phyloP scores from a whole-genome alignment of 306 rosid genomes.

The Trichosanthes truncata region DNA sequence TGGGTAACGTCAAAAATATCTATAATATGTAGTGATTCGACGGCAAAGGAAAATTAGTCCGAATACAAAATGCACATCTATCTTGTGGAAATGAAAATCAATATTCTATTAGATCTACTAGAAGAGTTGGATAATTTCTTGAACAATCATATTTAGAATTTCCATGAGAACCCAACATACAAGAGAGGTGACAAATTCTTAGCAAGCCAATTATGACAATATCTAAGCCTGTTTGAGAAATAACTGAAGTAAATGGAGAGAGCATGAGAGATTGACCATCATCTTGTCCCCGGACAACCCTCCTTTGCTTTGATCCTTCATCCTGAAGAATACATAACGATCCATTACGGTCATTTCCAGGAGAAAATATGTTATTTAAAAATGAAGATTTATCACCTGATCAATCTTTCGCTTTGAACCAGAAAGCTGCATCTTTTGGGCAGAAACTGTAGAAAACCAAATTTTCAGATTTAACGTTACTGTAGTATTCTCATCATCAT shows the following conservation, averaged over 20 bases:
- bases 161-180: background rate
- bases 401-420: constrained; percentile 50
- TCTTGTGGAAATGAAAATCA: background rate
- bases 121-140: background rate
- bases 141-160: background rate
- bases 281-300: background rate
- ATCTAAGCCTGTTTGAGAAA: background rate
- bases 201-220: background rate
- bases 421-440: constrained; percentile 33
- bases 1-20: background rate
- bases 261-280: background rate
- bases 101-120: background rate
- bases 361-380: background rate
- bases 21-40: background rate
- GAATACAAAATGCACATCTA: background rate
- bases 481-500: constrained; percentile 10
- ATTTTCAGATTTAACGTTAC: constrained; percentile 8
- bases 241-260: background rate
- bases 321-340: background rate
- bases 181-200: background rate
- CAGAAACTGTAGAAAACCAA: constrained; percentile 44
- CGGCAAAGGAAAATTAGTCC: background rate
- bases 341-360: constrained; percentile 6
- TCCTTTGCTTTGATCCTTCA: background rate
- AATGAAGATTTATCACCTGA: constrained; percentile 28